These are phyloP conservation scores for Ramaria sp. DNA, from an alignment of 768 basidiomycete genomes.

Conservation along the genomic window DNA sequence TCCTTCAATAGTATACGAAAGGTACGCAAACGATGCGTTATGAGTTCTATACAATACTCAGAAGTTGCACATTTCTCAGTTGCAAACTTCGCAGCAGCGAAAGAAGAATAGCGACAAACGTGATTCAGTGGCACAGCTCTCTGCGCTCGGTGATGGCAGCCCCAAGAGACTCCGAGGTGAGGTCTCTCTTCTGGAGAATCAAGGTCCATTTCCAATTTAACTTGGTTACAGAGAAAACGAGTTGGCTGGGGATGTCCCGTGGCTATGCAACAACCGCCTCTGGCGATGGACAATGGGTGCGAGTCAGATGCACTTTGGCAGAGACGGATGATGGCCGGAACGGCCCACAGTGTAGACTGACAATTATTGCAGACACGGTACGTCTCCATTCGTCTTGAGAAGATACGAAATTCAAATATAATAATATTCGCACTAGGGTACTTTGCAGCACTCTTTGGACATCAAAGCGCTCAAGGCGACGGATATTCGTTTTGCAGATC, in stretches of 20 bases:
- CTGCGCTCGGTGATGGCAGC: neutral
- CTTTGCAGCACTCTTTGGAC: constrained; percentile 61
- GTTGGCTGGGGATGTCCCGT: constrained; percentile 54
- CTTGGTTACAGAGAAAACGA: constrained; percentile 49
- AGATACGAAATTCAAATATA: neutral
- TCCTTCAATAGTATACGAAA: constrained; percentile 33
- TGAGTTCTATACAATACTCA: neutral
- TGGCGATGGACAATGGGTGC: constrained; percentile 55
- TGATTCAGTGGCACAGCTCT: constrained; percentile 21
- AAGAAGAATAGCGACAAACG: constrained; percentile 33
- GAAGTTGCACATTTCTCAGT: neutral
- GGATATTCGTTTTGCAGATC: constrained; percentile 68
- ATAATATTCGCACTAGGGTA: constrained; percentile 35
- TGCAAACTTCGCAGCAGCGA: constrained; percentile 5
- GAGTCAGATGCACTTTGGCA: constrained; percentile 57
- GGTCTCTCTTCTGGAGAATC: neutral
- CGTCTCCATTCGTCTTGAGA: neutral
- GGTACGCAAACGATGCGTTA: constrained; percentile 25
- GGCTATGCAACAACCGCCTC: constrained; percentile 15
- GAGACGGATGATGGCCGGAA: constrained; percentile 46
- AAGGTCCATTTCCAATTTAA: neutral
- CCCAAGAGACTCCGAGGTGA: constrained; percentile 10
- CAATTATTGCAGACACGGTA: constrained; percentile 26
- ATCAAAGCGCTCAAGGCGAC: constrained; percentile 66
- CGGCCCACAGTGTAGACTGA: constrained; percentile 38